Conservation (phyloP, 176 grass and related monocot genomes). For the Areca catechu region DNA sequence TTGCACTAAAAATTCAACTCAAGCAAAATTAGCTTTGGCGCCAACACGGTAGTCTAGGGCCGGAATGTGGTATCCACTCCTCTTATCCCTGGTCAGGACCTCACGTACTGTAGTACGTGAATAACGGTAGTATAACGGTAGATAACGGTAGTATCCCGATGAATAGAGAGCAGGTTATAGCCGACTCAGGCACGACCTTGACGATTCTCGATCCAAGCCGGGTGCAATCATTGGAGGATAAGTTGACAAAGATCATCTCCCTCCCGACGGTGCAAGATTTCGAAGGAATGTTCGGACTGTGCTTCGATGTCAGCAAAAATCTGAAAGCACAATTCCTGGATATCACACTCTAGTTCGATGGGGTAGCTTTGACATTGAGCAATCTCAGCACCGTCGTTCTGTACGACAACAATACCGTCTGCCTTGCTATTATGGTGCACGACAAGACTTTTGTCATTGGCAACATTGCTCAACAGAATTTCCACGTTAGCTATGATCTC, state of each 20-base stretch:
- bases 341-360: not conserved
- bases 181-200: slow-evolving; percentile 20
- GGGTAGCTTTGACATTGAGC: not conserved
- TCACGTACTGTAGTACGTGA: too few species aligned
- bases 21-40: slow-evolving; percentile 2
- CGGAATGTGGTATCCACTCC: not conserved
- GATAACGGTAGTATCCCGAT: not conserved
- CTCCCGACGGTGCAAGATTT: not conserved
- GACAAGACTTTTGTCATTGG: not conserved
- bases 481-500: slow-evolving; percentile 3
- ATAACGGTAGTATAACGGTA: not conserved
- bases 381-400: not conserved
- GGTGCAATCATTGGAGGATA: not conserved
- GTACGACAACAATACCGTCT: not conserved
- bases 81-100: not conserved
- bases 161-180: not conserved
- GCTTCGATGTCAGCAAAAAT: not conserved
- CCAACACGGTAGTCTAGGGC: too few species aligned
- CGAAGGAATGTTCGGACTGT: not conserved
- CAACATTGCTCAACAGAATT: slow-evolving; percentile 13
- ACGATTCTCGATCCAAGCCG: not conserved
- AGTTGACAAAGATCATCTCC: not conserved
- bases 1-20: too few species aligned
- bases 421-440: not conserved
- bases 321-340: not conserved